Percentiles rank a stretch among this genome's conserved stretches.
Conservation (phyloP, 2,329 filamentous ascomycete genomes). For the Neofusicoccum sp. region DNA sequence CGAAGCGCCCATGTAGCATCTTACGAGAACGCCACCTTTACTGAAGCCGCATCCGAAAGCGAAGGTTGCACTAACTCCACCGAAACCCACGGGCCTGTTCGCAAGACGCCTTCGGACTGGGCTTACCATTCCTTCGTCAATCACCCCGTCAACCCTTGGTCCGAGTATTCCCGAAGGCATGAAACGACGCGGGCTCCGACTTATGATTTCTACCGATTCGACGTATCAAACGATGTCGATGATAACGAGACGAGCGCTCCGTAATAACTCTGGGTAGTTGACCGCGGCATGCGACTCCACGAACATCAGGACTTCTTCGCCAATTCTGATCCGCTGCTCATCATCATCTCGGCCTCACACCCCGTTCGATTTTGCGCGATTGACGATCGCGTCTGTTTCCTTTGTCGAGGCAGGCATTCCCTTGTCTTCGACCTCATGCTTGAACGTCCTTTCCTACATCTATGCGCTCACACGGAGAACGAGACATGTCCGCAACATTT, state of each 20-base stretch:
- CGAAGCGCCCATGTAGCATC: not conserved
- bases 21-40: not conserved
- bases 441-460: too few relatives aligned
- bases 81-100: not conserved
- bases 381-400: too few relatives aligned
- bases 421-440: too few relatives aligned
- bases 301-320: too few relatives aligned
- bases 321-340: too few relatives aligned
- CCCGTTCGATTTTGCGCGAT: too few relatives aligned
- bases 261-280: not conserved
- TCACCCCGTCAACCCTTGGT: not conserved
- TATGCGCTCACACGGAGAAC: too few relatives aligned
- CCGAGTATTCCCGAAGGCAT: not conserved
- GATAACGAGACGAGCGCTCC: not conserved
- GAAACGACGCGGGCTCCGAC: not conserved
- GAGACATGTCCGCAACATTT: too few relatives aligned
- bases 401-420: too few relatives aligned
- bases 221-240: not conserved
- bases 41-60: not conserved
- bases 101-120: not conserved
- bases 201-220: not conserved
- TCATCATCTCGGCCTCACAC: too few relatives aligned
- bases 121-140: not conserved
- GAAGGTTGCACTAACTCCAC: too few relatives aligned
- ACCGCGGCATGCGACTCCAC: not conserved